phyloP scores from a whole-genome alignment of 441 rosid genomes.

The Syzygium syzygioides region DNA sequence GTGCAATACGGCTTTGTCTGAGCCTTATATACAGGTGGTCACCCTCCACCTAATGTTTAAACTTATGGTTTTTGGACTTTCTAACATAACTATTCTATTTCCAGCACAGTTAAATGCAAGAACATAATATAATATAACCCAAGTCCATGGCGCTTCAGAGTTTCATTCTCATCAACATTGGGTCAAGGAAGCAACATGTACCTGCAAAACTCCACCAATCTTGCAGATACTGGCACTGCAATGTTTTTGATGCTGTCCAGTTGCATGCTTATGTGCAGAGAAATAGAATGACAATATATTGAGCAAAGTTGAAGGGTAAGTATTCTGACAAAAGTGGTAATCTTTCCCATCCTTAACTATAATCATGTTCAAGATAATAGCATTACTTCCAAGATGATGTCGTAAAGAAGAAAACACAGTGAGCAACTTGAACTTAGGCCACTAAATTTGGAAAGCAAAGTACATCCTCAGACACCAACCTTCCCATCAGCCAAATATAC shows the following conservation, averaged over 20 bases:
- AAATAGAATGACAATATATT: background rate
- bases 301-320: background rate
- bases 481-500: fast-evolving
- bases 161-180: background rate
- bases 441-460: background rate
- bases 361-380: background rate
- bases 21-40: background rate
- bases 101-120: background rate
- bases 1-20: background rate
- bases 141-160: background rate
- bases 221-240: background rate
- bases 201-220: background rate
- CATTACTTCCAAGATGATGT: background rate
- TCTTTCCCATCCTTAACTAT: background rate
- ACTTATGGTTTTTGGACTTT: background rate
- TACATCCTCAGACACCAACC: background rate
- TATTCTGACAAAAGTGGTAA: background rate
- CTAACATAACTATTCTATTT: background rate
- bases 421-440: background rate
- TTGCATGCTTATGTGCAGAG: background rate
- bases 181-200: background rate
- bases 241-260: background rate
- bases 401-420: background rate
- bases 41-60: background rate
- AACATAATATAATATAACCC: background rate